Conservation (phyloP, 1,139 yeast genomes). For the Candida neerlandica region DNA sequence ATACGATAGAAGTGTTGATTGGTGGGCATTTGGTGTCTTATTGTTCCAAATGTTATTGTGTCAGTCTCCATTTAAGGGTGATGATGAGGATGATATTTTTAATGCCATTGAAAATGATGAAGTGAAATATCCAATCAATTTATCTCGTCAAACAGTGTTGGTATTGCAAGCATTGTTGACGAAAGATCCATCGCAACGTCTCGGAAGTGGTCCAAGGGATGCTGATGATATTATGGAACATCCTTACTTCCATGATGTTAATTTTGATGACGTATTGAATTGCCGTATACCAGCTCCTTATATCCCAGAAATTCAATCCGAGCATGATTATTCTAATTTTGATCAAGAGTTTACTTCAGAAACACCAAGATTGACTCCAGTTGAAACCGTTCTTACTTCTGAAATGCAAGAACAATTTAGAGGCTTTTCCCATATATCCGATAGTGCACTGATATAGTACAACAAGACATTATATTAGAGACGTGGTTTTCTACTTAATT, state of each 20-base stretch:
- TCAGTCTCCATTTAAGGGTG: constrained; percentile 97
- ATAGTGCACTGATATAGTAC: constrained; percentile 51
- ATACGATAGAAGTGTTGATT: constrained; percentile 92
- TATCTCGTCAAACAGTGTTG: constrained; percentile 96
- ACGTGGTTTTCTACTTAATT: not conserved
- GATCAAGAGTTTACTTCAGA: constrained; percentile 95
- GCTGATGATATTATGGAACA: constrained; percentile 95
- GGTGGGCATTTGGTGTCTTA: constrained; percentile 99
- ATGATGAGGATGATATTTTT: constrained; percentile 96
- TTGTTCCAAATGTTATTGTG: constrained; percentile 95
- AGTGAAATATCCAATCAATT: constrained; percentile 95
- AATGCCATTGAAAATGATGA: constrained; percentile 97
- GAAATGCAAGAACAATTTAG: constrained; percentile 95
- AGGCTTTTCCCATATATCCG: constrained; percentile 90
- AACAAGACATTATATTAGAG: not conserved
- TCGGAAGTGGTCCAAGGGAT: constrained; percentile 86
- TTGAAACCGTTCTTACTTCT: constrained; percentile 81
- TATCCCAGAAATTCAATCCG: constrained; percentile 76
- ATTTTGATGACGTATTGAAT: constrained; percentile 81
- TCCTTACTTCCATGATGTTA: constrained; percentile 86
- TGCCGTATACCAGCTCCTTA: constrained; percentile 83
- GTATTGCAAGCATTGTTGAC: constrained; percentile 87
- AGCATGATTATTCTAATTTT: constrained; percentile 90
- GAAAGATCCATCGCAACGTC: constrained; percentile 80
- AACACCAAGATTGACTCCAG: constrained; percentile 93